Evolutionary conservation across 108 stramenopile species (phyloP), one percentile per base, ranked within the genome.

Genomic region (Phaeodactylum tricornutum): DNA sequence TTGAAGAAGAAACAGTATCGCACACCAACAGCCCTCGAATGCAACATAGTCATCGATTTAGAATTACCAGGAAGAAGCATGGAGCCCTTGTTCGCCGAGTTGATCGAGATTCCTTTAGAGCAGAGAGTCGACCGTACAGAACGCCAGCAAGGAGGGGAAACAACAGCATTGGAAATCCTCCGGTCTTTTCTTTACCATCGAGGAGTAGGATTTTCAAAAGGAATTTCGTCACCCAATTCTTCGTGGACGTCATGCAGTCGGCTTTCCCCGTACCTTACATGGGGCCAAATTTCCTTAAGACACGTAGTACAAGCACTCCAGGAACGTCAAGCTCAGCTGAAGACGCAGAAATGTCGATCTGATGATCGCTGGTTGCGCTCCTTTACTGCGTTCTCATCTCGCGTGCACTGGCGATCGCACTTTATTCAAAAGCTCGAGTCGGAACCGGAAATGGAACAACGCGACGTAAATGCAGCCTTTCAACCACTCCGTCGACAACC

Each of bases 371-470:
- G 75, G 73, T 47, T 75, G 12, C 59, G 62, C 36, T 78, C 77
- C n/a, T 36, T 83, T n/a, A 59, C 64, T 39, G 64, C 77, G 19
- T 83, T 83, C 64, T 57, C 66, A 35, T 78, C 77, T 14, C 53
- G 81, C 20, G 51, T 78, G 39, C 81, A 83, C 49, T 83, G 81
- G 81, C 39, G 81, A 14, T 67, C 68, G 7, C 81, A 83, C 35
- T 83, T 83, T 31, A 68, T 77, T 20, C 81, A 83, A 58, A 83
- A 83, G 29, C 48, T 83, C 2, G 81, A 83, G 49, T 42, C 59
- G 12, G 77, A 83, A 35, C 81, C 81, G 19, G 48, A 34, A 15
- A 20, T 83, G 44, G 81, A 78, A 49, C 50, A 61, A 25, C 39
- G 50, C 31, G 75, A 77, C 29, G 46, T 73, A 47, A 72, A 71